Evolutionary conservation across 495 filamentous ascomycete genomes (phyloP), one percentile per base, ranked within the genome.

Genomic region (Xylaria flabelliformis): DNA sequence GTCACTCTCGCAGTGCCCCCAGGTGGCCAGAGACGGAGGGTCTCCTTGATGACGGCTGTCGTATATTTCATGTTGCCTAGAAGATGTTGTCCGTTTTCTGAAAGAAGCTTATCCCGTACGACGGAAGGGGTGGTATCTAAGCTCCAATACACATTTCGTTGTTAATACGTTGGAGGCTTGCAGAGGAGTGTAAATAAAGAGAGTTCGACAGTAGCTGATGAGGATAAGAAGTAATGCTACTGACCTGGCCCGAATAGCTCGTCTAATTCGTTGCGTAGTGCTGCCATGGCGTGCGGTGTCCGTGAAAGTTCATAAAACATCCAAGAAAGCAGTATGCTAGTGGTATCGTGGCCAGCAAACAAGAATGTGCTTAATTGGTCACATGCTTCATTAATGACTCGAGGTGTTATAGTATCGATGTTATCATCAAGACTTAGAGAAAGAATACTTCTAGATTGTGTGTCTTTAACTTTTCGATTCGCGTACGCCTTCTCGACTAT

Each of bases 31-130:
- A 85, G 67, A 4, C 84, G 79, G 6, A 84, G 74, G 1, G 80
- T 77, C 61, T 86, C 84, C 67, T 83, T 84, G 65, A 85, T 82
- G 0, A 83, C 79, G 6, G 83, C 84, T 0, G 69, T 24, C 3
- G 81, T 83, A 64, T 81, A 84, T 8, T 77, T 69, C 32, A 82
- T 73, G 0, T 76, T 21, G 34, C 82, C 79, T 26, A 85, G 48
- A 4, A 83, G 48, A 1, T 86, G 81, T 4, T 85, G 79, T 0
- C 77, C 82, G 6, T 67, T 48, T 5, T 61, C 24, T 3, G 64
- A 51, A 5, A 74, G 59, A 8, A 74, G 19, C 39, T 8, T 10
- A 13, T 10, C 48, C 36, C 19, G 50, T 42, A 42, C n/a, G 24
- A 24, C n/a, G 10, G 48, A 51, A 8, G 48, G 48, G n/a, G 21